phyloP scores from a whole-genome alignment of 1,139 yeast species.

The Yamadazyma siamensis region DNA sequence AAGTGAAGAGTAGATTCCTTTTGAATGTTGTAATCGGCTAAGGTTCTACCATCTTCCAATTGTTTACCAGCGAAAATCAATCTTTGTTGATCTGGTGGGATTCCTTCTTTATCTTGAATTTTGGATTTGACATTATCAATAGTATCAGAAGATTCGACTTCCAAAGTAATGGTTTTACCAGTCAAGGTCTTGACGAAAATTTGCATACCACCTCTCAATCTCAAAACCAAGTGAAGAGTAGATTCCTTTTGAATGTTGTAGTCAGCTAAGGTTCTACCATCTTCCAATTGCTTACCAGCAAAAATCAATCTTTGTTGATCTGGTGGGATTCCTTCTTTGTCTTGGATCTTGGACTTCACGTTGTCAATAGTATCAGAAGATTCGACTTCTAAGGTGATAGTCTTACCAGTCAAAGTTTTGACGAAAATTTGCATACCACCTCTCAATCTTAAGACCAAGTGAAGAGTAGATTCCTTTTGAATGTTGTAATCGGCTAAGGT shows the following conservation, averaged over 20 bases:
- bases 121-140: conserved; percentile 61
- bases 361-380: conserved; percentile 73
- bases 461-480: conserved; percentile 63
- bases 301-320: conserved; percentile 56
- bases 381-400: conserved; percentile 68
- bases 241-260: conserved; percentile 39
- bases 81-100: conserved; percentile 53
- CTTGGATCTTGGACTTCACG: conserved; percentile 53
- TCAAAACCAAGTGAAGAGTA: conserved; percentile 88
- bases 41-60: conserved; percentile 75
- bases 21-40: conserved; percentile 28
- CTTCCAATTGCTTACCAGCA: conserved; percentile 63
- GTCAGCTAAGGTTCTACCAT: conserved; percentile 63
- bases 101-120: conserved; percentile 54
- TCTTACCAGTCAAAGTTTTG: conserved; percentile 92
- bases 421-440: conserved; percentile 99
- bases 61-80: conserved; percentile 59
- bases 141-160: conserved; percentile 69
- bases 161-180: conserved; percentile 76
- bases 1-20: conserved; percentile 76
- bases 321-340: conserved; percentile 52
- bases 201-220: conserved; percentile 99
- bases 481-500: conserved; percentile 46
- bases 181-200: conserved; percentile 95
- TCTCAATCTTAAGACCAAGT: conserved; percentile 93